These are phyloP conservation scores for Torrubiellomyces zombiae DNA, from an alignment of 2,329 filamentous ascomycete species.

Conservation along the genomic window DNA sequence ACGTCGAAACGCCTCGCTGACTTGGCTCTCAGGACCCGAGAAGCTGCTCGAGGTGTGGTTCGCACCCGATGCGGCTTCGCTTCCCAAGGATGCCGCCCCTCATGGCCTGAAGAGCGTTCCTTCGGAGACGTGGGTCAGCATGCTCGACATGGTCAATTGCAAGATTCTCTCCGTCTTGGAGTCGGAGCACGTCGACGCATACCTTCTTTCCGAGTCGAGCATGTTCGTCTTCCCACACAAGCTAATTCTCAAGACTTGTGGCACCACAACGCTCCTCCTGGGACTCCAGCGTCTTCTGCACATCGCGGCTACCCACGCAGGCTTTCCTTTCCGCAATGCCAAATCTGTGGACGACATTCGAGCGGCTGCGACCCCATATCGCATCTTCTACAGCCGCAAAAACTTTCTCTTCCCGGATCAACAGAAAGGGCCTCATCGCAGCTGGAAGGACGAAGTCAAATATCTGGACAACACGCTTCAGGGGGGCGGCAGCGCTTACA, in stretches of 20 bases:
- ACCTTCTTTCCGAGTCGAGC: constrained; percentile 94
- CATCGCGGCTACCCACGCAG: constrained; percentile 73
- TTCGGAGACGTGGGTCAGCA: constrained; percentile 77
- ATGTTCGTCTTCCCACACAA: constrained; percentile 99
- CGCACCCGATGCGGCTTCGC: constrained; percentile 55
- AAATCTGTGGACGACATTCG: constrained; percentile 48
- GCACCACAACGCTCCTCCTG: constrained; percentile 82
- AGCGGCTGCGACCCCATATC: constrained; percentile 73
- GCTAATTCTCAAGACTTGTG: constrained; percentile 95
- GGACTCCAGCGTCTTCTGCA: constrained; percentile 83
- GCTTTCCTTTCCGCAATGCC: constrained; percentile 71
- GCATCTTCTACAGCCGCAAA: constrained; percentile 97
- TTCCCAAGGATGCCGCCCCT: constrained; percentile 53
- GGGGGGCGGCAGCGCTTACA: constrained; percentile 89
- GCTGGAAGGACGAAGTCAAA: constrained; percentile 92
- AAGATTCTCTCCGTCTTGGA: constrained; percentile 90
- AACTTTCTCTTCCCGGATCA: constrained; percentile 94
- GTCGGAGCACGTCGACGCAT: constrained; percentile 88
- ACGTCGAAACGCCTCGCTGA: too few species aligned
- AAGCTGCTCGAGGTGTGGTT: constrained; percentile 99
- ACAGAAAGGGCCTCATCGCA: constrained; percentile 85
- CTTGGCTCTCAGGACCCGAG: constrained; percentile 53
- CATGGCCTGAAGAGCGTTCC: constrained; percentile 75
- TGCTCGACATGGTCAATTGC: constrained; percentile 97
- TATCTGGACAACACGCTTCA: constrained; percentile 84